Base-by-base conservation (phyloP, 495 filamentous ascomycete genomes). In the Lasiosphaeriaceae sp. region DNA sequence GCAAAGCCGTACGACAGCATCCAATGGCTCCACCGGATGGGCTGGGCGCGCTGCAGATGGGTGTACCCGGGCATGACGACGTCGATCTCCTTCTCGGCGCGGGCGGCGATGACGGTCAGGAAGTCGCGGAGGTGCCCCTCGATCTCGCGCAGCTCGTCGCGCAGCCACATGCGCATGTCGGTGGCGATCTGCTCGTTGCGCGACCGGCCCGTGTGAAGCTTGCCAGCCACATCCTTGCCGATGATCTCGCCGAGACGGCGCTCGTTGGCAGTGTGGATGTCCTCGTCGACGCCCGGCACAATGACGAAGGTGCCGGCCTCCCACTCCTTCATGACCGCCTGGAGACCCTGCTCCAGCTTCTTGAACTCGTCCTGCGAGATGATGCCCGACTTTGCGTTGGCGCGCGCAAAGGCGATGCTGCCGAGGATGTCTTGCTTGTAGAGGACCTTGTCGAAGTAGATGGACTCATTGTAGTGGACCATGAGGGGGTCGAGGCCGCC, bases 181-280 rank as follows among this genome's bases (percentile, higher is more conserved):
- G 88, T 93, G 23, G 87, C 90, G 56, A 97, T 82, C 75, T 97
- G 94, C 75, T 97, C 94, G 66, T 97, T 97, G 46, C 94, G 78
- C 64, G 86, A 90, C 21, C 94, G 85, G 34, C 92, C 92, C 2
- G 92, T 97, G 78, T 97, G 93, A 57, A 97, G 81, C 75, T 96
- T 97, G 5, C 93, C 92, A 2, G 86, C 91, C 31, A 91, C 86
- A 2, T 88, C 80, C 66, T 86, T 92, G 62, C 92, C 92, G 44
- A 97, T 90, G 58, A 96, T 80, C 77, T 97, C 94, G 39, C 88
- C 88, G 20, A 97, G 77, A 41, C 92, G 83, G 52, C 92, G 86
- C 80, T 96, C 93, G 66, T 96, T 96, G 54, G 92, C 92, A 0
- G 93, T 96, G 74, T 96, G 92, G 59, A 96, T 96, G 52, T 79